Evolutionary conservation across 345 rosid genomes (phyloP).

Genomic region (Populus deltoides): DNA sequence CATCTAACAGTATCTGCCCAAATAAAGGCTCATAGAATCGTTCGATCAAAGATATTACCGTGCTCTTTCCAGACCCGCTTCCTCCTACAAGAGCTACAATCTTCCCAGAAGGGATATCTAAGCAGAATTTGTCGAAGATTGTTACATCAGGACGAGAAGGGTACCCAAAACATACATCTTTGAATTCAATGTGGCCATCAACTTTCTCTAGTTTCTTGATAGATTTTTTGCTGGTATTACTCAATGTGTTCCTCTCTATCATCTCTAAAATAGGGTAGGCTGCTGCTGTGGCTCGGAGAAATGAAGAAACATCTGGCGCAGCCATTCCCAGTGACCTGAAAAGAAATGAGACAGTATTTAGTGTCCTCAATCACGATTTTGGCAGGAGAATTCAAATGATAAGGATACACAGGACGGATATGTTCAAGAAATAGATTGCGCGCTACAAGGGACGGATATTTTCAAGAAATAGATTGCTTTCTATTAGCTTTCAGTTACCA

Average conservation of each 20-base stretch:
- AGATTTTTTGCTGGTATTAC: slow-evolving; percentile 52
- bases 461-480: neutral
- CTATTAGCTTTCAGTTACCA: neutral
- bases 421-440: neutral
- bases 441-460: neutral
- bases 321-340: slow-evolving; percentile 89
- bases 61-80: slow-evolving; percentile 97
- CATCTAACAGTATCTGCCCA: slow-evolving; percentile 65
- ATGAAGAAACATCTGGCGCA: slow-evolving; percentile 83
- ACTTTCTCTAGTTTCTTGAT: slow-evolving; percentile 53
- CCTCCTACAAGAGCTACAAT: slow-evolving; percentile 92
- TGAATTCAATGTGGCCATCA: slow-evolving; percentile 74
- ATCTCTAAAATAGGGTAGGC: slow-evolving; percentile 90
- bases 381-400: neutral
- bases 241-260: slow-evolving; percentile 75
- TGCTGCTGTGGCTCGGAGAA: slow-evolving; percentile 75
- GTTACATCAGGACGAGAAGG: slow-evolving; percentile 80
- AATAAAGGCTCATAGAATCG: slow-evolving; percentile 82
- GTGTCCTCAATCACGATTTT: neutral
- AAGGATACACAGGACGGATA: neutral
- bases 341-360: slow-evolving; percentile 1
- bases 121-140: slow-evolving; percentile 57
- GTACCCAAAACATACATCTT: slow-evolving; percentile 66
- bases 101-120: slow-evolving; percentile 74
- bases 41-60: slow-evolving; percentile 83